Conservation (phyloP, 768 basidiomycete species). For the Favolaschia claudopus region DNA sequence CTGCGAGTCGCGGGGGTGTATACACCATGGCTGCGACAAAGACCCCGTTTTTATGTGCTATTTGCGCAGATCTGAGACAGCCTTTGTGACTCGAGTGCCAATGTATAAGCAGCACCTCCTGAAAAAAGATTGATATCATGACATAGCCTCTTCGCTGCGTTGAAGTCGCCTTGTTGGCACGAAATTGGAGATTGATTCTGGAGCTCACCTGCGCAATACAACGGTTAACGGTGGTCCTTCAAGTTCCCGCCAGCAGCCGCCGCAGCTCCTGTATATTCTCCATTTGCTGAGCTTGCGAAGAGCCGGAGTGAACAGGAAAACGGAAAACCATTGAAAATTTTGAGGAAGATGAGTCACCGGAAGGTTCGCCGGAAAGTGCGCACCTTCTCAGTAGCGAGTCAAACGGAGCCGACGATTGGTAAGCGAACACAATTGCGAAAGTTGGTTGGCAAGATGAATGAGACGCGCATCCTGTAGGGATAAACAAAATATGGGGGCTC, state of each 20-base stretch:
- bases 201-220: too few relatives aligned
- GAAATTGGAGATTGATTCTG: too few relatives aligned
- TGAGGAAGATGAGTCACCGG: not conserved
- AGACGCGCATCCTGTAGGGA: too few relatives aligned
- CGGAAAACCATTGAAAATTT: not conserved
- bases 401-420: too few relatives aligned
- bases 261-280: not conserved
- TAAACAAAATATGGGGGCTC: too few relatives aligned
- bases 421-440: too few relatives aligned
- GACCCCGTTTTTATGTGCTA: slow-evolving; percentile 10
- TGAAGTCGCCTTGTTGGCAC: too few relatives aligned
- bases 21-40: not conserved
- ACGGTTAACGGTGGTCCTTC: too few relatives aligned
- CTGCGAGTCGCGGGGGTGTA: not conserved
- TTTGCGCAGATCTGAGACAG: slow-evolving; percentile 1
- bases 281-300: not conserved
- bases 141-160: too few relatives aligned
- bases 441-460: too few relatives aligned
- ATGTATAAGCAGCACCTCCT: slow-evolving; percentile 1
- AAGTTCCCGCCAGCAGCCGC: too few relatives aligned
- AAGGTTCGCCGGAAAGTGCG: slow-evolving; percentile 11
- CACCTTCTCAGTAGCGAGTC: slow-evolving; percentile 4
- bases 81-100: slow-evolving; percentile 7
- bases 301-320: not conserved
- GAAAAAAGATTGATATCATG: not conserved